A percentile compares a stretch with the other conserved stretches of the same genome.
Evolutionary conservation across 2,329 filamentous ascomycete genomes (phyloP).

Genomic region (Aureobasidium sp.): DNA sequence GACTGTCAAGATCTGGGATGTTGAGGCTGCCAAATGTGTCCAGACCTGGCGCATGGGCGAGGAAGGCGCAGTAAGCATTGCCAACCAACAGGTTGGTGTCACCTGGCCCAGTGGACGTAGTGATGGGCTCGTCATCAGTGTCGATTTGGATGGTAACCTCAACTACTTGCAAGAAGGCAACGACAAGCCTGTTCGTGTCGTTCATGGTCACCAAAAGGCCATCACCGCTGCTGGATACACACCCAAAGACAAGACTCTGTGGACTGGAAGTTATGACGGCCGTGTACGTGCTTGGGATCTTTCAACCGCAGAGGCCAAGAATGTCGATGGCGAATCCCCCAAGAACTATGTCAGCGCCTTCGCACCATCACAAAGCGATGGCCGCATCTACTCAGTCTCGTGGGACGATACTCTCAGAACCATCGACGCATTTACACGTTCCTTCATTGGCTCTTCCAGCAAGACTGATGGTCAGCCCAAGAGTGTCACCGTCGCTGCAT

Average conservation of each 20-base stretch:
- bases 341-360: slow-evolving; percentile 80
- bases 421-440: slow-evolving; percentile 64
- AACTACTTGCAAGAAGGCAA: slow-evolving; percentile 78
- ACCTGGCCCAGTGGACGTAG: slow-evolving; percentile 75
- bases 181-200: slow-evolving; percentile 56
- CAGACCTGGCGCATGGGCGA: slow-evolving; percentile 81
- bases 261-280: slow-evolving; percentile 89
- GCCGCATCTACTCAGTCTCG: slow-evolving; percentile 68
- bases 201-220: slow-evolving; percentile 86
- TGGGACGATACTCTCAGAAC: slow-evolving; percentile 90
- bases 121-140: slow-evolving; percentile 81
- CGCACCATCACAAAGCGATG: slow-evolving; percentile 40
- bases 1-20: slow-evolving; percentile 91
- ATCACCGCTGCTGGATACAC: slow-evolving; percentile 67
- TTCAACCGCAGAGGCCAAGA: slow-evolving; percentile 55
- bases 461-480: slow-evolving; percentile 75
- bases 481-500: slow-evolving; percentile 52
- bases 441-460: slow-evolving; percentile 60
- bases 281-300: slow-evolving; percentile 79
- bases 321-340: slow-evolving; percentile 72
- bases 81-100: slow-evolving; percentile 88
- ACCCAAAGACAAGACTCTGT: slow-evolving; percentile 54
- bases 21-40: slow-evolving; percentile 63
- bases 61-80: slow-evolving; percentile 61
- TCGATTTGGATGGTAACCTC: slow-evolving; percentile 81